These are phyloP conservation scores for Camellia japonica DNA, from an alignment of 148 eudicot genomes.

Conservation along the genomic window DNA sequence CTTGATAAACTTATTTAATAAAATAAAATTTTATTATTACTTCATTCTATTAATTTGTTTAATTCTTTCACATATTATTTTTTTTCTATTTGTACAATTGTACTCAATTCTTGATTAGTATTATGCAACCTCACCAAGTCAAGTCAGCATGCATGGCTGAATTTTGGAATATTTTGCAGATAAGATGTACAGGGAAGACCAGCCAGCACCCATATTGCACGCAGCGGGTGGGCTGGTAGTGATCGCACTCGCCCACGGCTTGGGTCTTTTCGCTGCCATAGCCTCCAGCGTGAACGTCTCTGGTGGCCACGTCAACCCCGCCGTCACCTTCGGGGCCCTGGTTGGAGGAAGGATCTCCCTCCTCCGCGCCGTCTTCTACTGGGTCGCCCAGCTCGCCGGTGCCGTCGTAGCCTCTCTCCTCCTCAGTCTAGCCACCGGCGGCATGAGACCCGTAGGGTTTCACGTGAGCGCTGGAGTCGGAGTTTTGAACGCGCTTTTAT, in stretches of 20 bases:
- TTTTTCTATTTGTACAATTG: too few relatives aligned
- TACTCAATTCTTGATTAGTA: too few relatives aligned
- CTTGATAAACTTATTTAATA: too few relatives aligned
- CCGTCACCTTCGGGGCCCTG: slow-evolving; percentile 83
- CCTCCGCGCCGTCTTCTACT: slow-evolving; percentile 73
- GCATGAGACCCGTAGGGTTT: slow-evolving; percentile 66
- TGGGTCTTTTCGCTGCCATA: slow-evolving; percentile 78
- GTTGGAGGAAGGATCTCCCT: slow-evolving; percentile 81
- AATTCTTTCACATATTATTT: too few relatives aligned
- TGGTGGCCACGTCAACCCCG: slow-evolving; percentile 88
- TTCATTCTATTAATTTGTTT: too few relatives aligned
- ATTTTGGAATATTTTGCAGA: slow-evolving; percentile 30
- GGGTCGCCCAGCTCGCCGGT: slow-evolving; percentile 84
- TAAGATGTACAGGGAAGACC: slow-evolving; percentile 44
- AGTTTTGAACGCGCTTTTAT: slow-evolving; percentile 28
- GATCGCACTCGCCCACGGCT: slow-evolving; percentile 68
- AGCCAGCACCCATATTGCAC: too few relatives aligned
- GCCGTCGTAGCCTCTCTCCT: slow-evolving; percentile 66
- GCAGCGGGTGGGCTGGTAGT: slow-evolving; percentile 49
- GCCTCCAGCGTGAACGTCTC: slow-evolving; percentile 77
- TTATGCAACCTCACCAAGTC: too few relatives aligned
- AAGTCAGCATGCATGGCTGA: neutral
- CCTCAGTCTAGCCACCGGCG: slow-evolving; percentile 63
- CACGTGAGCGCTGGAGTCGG: slow-evolving; percentile 55
- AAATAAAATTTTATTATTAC: too few relatives aligned